These are phyloP conservation scores for Saturnispora ahearnii DNA, from an alignment of 805 yeast species.

Conservation along the genomic window DNA sequence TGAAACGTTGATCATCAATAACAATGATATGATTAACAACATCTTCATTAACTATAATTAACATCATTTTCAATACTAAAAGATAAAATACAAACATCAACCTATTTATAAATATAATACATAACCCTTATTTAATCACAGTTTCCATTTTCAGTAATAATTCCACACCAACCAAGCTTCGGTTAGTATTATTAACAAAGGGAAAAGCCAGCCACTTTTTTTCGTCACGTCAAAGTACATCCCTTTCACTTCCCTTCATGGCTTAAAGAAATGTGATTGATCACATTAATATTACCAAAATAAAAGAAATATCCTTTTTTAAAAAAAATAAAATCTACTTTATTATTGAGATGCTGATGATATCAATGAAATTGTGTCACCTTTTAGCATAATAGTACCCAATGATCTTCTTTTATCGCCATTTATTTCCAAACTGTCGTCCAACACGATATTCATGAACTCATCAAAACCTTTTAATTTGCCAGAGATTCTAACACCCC, in stretches of 20 bases:
- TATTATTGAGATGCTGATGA: conserved; percentile 26
- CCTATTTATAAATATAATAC: not conserved
- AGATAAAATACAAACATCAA: not conserved
- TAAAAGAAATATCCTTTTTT: too few relatives aligned
- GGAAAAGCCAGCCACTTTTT: not conserved
- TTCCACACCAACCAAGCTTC: not conserved
- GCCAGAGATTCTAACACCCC: conserved; percentile 69
- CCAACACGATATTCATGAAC: conserved; percentile 76
- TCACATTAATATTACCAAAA: not conserved
- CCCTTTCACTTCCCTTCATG: too few relatives aligned
- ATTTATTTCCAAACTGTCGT: conserved; percentile 59
- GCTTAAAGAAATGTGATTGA: conserved; percentile 2
- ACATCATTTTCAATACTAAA: not conserved
- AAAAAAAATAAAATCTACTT: not conserved
- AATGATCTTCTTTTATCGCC: conserved; percentile 36
- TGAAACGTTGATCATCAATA: not conserved
- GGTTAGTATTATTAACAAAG: not conserved
- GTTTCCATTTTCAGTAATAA: not conserved
- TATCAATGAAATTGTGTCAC: conserved; percentile 87
- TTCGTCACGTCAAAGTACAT: too few relatives aligned
- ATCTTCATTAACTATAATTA: not conserved
- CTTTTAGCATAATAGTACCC: conserved; percentile 77
- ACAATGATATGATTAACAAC: not conserved
- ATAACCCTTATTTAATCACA: not conserved
- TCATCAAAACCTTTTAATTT: conserved; percentile 90